Percentiles rank a stretch among this genome's conserved stretches.
Evolutionary conservation across 202 grass and related monocot genomes (phyloP).

Genomic region (Zizania palustris): DNA sequence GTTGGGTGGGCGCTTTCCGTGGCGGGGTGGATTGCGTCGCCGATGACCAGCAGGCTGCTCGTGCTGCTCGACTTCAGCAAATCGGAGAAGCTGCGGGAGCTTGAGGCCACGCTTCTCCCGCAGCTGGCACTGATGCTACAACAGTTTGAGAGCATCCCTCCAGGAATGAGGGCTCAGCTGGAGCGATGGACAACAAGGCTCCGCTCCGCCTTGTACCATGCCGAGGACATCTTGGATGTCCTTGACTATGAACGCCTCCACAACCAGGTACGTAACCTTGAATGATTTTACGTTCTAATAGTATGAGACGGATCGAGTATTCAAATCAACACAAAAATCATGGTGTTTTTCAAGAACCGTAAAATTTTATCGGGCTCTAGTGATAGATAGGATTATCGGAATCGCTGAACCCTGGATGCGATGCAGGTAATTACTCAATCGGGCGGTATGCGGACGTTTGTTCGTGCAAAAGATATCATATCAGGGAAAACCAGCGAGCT

Average conservation of each 20-base stretch:
- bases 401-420: no score
- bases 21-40: not conserved
- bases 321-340: no score
- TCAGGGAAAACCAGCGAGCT: not conserved
- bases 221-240: constrained; percentile 13
- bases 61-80: not conserved
- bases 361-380: no score
- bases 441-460: not conserved
- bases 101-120: constrained; percentile 9
- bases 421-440: constrained; percentile 13
- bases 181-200: not conserved
- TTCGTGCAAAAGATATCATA: not conserved
- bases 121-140: not conserved
- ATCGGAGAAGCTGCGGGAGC: not conserved
- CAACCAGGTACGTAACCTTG: no score
- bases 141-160: not conserved
- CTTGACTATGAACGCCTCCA: not conserved
- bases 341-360: no score
- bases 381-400: no score
- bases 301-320: no score
- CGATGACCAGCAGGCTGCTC: not conserved
- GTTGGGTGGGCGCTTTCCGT: constrained; percentile 9
- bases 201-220: constrained; percentile 10
- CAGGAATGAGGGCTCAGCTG: not conserved
- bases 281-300: no score